These are phyloP conservation scores for Chrysoporthe austroafricana DNA, from an alignment of 2,329 filamentous ascomycete species.

Conservation along the genomic window DNA sequence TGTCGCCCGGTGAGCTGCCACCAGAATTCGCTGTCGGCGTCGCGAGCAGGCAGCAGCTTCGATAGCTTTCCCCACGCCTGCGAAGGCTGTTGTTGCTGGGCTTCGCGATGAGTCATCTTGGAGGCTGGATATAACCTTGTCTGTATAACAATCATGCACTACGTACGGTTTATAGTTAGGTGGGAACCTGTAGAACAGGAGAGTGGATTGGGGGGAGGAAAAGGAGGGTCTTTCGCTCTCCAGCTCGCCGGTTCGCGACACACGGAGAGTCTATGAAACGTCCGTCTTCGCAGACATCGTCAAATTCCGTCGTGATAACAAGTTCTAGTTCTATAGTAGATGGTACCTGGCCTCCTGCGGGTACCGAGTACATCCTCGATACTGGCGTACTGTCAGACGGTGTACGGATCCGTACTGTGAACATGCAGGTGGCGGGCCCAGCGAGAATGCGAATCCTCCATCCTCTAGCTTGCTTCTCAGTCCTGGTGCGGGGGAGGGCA, in stretches of 20 bases:
- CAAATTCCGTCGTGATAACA: too few relatives aligned
- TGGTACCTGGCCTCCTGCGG: neutral
- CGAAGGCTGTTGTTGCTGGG: neutral
- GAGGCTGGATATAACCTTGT: too few relatives aligned
- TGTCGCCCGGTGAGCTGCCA: conserved; percentile 5
- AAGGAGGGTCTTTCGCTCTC: too few relatives aligned
- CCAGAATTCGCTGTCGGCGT: neutral
- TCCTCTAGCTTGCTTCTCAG: neutral
- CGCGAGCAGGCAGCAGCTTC: neutral
- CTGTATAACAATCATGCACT: too few relatives aligned
- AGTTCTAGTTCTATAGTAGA: neutral
- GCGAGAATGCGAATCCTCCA: conserved; percentile 2
- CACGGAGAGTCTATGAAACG: too few relatives aligned
- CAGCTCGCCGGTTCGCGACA: too few relatives aligned
- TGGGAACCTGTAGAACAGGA: too few relatives aligned
- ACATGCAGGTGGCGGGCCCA: neutral
- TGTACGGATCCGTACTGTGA: neutral
- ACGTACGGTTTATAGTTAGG: too few relatives aligned
- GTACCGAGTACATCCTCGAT: neutral
- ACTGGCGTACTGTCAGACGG: neutral
- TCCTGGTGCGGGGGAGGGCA: neutral
- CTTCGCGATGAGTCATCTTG: neutral
- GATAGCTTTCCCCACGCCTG: neutral
- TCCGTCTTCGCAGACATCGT: too few relatives aligned
- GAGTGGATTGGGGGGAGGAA: too few relatives aligned